phyloP scores from a whole-genome alignment of 164 flowering plant genomes.

The Chimonanthus salicifolius region DNA sequence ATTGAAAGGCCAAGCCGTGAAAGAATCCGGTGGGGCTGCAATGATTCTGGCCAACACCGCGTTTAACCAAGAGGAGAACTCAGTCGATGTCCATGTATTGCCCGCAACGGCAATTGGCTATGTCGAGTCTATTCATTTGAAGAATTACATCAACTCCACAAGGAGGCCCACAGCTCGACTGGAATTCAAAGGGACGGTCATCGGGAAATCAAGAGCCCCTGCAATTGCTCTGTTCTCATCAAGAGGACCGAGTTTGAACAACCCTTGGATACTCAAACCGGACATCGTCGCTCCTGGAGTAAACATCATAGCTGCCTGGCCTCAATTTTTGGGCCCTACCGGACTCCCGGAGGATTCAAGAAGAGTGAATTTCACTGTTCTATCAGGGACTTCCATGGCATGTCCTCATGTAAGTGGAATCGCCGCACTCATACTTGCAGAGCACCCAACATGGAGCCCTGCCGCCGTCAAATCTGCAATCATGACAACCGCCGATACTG shows the following conservation, averaged over 20 bases:
- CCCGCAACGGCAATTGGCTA: constrained; percentile 72
- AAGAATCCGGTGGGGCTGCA: constrained; percentile 79
- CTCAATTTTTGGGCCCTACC: constrained; percentile 72
- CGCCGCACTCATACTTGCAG: constrained; percentile 59
- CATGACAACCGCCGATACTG: constrained; percentile 69
- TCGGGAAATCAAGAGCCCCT: constrained; percentile 65
- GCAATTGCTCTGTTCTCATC: constrained; percentile 78
- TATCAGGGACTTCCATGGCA: constrained; percentile 97
- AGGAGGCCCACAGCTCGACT: constrained; percentile 58
- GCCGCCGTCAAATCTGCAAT: constrained; percentile 85
- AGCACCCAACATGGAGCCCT: constrained; percentile 78
- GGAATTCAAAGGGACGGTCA: constrained; percentile 56
- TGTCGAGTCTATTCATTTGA: constrained; percentile 45
- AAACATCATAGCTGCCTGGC: constrained; percentile 94
- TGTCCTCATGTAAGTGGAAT: constrained; percentile 90
- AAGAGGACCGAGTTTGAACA: constrained; percentile 70
- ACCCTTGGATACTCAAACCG: constrained; percentile 80
- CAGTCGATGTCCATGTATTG: constrained; percentile 73
- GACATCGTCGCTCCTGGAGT: constrained; percentile 91
- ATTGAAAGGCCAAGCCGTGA: constrained; percentile 64
- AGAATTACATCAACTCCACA: constrained; percentile 61
- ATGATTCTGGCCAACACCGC: constrained; percentile 73
- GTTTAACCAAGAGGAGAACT: constrained; percentile 59
- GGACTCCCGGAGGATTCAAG: constrained; percentile 68
- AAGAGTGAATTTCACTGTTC: constrained; percentile 68